Evolutionary conservation across 164 flowering plant species (phyloP).

Genomic region (Aristolochia contorta): DNA sequence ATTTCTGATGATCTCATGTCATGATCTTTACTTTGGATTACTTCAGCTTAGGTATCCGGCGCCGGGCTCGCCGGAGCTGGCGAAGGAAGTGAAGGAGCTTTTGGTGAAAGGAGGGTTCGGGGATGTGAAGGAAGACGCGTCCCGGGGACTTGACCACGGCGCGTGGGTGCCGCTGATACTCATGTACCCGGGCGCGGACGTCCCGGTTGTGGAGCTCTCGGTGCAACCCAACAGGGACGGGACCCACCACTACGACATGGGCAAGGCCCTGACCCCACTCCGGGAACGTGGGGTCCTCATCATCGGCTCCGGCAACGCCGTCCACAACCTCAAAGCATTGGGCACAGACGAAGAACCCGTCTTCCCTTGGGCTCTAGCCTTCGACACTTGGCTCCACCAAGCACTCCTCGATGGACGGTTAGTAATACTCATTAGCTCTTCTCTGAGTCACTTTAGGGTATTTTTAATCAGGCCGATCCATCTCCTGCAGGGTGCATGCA

Average conservation of each 20-base stretch:
- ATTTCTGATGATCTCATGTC: too few relatives aligned
- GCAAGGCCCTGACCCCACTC: conserved; percentile 66
- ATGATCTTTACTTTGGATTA: too few relatives aligned
- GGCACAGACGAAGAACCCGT: conserved; percentile 2
- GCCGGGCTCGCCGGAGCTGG: conserved; percentile 69
- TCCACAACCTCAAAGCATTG: conserved; percentile 50
- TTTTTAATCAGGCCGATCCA: too few relatives aligned
- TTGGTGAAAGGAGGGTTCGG: conserved; percentile 36
- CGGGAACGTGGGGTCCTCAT: conserved; percentile 76
- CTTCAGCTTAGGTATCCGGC: conserved; percentile 74
- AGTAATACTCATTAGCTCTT: too few relatives aligned
- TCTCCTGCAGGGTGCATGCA: too few relatives aligned
- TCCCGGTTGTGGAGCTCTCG: conserved; percentile 78
- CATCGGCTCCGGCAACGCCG: conserved; percentile 75
- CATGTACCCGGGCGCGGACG: conserved; percentile 77
- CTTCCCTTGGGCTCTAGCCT: conserved; percentile 59
- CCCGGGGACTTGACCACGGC: conserved; percentile 85
- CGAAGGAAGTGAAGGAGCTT: conserved; percentile 52
- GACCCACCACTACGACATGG: conserved; percentile 68
- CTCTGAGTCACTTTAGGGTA: too few relatives aligned
- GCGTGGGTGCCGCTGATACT: conserved; percentile 85
- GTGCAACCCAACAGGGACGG: conserved; percentile 45
- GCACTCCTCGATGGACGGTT: conserved; percentile 67
- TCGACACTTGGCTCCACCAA: conserved; percentile 68
- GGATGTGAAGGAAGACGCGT: conserved; percentile 39